Base-by-base conservation (phyloP, 257 asterid species). In the Solanum chiquidenum region DNA sequence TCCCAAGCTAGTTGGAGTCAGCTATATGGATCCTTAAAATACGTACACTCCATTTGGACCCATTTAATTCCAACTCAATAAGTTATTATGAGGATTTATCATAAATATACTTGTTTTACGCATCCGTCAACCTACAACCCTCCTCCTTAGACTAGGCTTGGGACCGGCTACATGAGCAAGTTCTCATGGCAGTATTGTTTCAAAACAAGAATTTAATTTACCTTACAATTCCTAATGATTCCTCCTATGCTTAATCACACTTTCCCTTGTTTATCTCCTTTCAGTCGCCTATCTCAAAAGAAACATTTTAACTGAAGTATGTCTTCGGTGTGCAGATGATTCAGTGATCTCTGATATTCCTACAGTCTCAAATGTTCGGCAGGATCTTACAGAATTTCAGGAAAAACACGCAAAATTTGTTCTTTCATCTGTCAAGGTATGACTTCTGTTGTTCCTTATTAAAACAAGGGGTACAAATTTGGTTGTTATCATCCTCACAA, bases 311-410 rank as follows among this genome's bases (percentile, higher is more conserved):
- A 42, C 62, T 77, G 64, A 77, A 42, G 64, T 42, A 14, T 77
- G 64, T 25, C 64, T 77, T 86, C 1, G 80, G 77, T 90, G 86
- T 83, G 94, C 96, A 97, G 99, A 95, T 83, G 98, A 94, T 88
- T 90, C 96, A 11, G 98, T 92, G 90, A 82, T 94, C 91, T 94
- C 98, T 77, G 94, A 94, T 89, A 90, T 94, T 90, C 98, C 98
- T 77, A 90, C 95, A 72, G 93, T 94, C 88, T 94, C 99, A 86
- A 95, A 97, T 93, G 93, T 97, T 86, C 94, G 95, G 88, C 98
- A 95, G 93, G 99, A 97, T 92, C 98, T 97, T 86, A 94, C 98
- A 58, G 95, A 95, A 91, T 97, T 96, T 96, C 98, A 97, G 92
- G 99, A 92, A 91, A 95, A 23, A 86, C 98, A 95, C 88, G 99